Percentiles rank a stretch among this genome's conserved stretches.
Evolutionary conservation across 495 filamentous ascomycete genomes (phyloP).

Genomic region (Trypethelium eluteriae): DNA sequence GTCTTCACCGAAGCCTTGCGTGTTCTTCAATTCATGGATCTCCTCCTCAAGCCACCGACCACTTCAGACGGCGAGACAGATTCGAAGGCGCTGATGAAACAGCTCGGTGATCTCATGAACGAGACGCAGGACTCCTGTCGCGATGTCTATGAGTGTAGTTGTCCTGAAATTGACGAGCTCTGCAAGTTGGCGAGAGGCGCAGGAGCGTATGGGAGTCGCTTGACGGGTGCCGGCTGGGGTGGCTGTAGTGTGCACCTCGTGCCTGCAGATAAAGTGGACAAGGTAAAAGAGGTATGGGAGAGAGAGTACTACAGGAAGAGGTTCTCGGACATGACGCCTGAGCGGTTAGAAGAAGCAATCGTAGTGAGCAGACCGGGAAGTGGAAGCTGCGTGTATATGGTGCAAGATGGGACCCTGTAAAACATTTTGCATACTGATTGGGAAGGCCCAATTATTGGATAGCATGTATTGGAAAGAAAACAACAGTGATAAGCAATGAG

Average conservation of each 20-base stretch:
- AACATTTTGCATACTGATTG: too few relatives aligned
- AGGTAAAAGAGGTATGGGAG: slow-evolving; percentile 66
- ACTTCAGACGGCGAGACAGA: slow-evolving; percentile 38
- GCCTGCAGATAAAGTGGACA: slow-evolving; percentile 75
- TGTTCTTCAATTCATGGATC: slow-evolving; percentile 69
- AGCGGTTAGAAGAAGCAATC: slow-evolving; percentile 69
- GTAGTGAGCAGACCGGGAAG: slow-evolving; percentile 82
- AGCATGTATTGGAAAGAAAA: not conserved
- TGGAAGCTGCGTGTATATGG: slow-evolving; percentile 49
- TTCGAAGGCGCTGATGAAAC: slow-evolving; percentile 53
- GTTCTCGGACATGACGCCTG: slow-evolving; percentile 60
- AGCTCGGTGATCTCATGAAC: slow-evolving; percentile 80
- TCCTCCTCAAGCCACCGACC: slow-evolving; percentile 45
- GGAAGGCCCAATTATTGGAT: not conserved
- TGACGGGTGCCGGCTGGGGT: slow-evolving; percentile 96
- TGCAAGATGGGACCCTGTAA: slow-evolving; percentile 1
- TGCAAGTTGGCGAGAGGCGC: slow-evolving; percentile 69
- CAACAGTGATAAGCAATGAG: not conserved
- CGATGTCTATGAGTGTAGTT: slow-evolving; percentile 80
- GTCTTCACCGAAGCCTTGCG: slow-evolving; percentile 84
- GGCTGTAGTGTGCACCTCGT: slow-evolving; percentile 93
- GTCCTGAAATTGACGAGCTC: slow-evolving; percentile 79
- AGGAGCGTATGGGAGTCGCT: slow-evolving; percentile 73
- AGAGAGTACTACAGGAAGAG: slow-evolving; percentile 71
- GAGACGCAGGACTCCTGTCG: slow-evolving; percentile 81